phyloP scores from a whole-genome alignment of 352 stramenopile species.

The Globisporangium acanthophoron region DNA sequence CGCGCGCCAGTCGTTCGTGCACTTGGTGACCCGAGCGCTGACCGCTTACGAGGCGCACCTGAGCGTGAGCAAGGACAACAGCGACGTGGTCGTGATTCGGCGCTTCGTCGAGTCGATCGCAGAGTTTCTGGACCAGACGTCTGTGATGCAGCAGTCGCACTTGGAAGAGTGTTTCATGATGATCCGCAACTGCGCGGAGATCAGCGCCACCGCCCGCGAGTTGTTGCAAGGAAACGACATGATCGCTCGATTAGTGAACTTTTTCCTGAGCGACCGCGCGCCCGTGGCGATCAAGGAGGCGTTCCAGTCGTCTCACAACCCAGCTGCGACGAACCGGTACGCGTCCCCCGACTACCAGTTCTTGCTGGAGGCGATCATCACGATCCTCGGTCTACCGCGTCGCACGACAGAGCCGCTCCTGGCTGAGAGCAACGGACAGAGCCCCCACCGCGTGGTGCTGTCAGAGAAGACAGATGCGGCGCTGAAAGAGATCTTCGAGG shows the following conservation, averaged over 20 bases:
- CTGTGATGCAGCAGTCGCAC: conserved; percentile 72
- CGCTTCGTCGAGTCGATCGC: conserved; percentile 46
- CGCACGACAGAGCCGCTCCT: conserved; percentile 60
- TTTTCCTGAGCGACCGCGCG: conserved; percentile 72
- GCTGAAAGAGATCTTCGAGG: conserved; percentile 70
- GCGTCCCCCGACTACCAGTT: conserved; percentile 86
- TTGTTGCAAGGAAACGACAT: conserved; percentile 59
- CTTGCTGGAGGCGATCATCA: conserved; percentile 83
- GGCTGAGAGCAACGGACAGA: conserved; percentile 59
- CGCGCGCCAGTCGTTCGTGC: conserved; percentile 82
- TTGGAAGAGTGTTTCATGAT: conserved; percentile 87
- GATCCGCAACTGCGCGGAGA: conserved; percentile 68
- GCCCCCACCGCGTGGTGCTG: conserved; percentile 59
- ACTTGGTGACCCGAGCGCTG: conserved; percentile 69
- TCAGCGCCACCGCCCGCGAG: conserved; percentile 40
- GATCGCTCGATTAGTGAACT: conserved; percentile 75
- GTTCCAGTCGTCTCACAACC: conserved; percentile 55
- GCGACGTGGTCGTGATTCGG: conserved; percentile 12
- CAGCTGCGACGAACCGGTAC: conserved; percentile 36
- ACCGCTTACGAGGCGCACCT: conserved; percentile 60
- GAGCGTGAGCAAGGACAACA: conserved; percentile 15
- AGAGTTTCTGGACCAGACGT: conserved; percentile 67
- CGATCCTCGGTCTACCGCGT: conserved; percentile 70
- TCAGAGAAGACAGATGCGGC: conserved; percentile 71
- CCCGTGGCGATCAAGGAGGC: conserved; percentile 62